Base-by-base conservation (phyloP, 1,284 basidiomycete species). In the Lentinus polychrous region DNA sequence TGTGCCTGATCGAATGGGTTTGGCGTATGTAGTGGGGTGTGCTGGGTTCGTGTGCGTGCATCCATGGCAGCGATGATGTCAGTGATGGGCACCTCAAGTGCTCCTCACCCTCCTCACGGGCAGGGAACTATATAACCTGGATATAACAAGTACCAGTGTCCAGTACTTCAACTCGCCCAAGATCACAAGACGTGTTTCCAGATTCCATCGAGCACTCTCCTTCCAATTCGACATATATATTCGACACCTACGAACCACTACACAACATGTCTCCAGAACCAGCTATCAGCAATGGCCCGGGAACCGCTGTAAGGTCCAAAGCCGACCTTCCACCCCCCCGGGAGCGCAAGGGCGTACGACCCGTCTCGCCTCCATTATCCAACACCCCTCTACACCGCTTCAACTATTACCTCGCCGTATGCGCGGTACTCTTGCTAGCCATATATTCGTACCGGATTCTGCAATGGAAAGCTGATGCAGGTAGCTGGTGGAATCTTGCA, bases 401-500 rank as follows among this genome's bases (percentile, higher is more conserved):
- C 60, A 73, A 78, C 45, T 78, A 81, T 62, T 58, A 72, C 50
- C 61, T 83, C 49, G 61, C 70, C 36, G 34, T 71, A 12, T 60
- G 76, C 49, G 68, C 71, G 3, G 57, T 67, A 11, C 57, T 75
- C n/a, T 55, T 80, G 22, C 60, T 66, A 31, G 70, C 70, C 1
- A 76, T 74, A 54, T 79, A 81, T 57, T 63, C 69, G 1, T 83
- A 74, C 56, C 68, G 74, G 31, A 49, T 73, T 22, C 46, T 71
- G 23, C 72, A 76, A 52, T 74, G 72, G 69, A 80, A 81, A 60
- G 58, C 63, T 0, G 69, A 76, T 17, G 74, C 72, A 18, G 78
- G 79, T 0, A 75, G 77, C 14, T 81, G 78, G 79, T 79, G 77
- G 76, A 78, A 76, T 52, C 58, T 79, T 8, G 69, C 71, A 0